A percentile compares a stretch with the other conserved stretches of the same genome.
Conservation (phyloP, 1,139 yeast genomes). For the Geotrichum fermentans region DNA sequence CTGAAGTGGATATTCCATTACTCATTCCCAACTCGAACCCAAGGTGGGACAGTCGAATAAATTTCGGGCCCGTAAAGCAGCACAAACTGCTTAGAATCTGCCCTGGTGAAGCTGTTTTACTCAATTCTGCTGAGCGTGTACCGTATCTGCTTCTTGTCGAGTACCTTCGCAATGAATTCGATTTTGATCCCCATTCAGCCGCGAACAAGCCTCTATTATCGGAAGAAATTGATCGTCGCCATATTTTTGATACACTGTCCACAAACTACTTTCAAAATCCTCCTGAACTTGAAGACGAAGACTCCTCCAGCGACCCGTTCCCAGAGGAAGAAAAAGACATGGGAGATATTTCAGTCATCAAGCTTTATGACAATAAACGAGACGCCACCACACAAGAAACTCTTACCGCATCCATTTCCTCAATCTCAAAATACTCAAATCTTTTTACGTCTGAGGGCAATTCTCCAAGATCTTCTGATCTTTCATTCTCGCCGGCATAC, state of each 20-base stretch:
- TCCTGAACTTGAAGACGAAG: constrained; percentile 7
- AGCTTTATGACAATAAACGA: constrained; percentile 24
- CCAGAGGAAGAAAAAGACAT: constrained; percentile 30
- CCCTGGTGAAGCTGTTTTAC: constrained; percentile 87
- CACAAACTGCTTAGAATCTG: constrained; percentile 78
- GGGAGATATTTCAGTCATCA: constrained; percentile 29
- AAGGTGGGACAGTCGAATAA: no score
- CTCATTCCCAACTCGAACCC: constrained; percentile 50
- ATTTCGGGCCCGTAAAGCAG: constrained; percentile 38
- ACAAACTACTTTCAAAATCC: constrained; percentile 16
- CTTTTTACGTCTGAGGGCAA: constrained; percentile 13
- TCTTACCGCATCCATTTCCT: constrained; percentile 27
- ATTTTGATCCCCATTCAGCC: constrained; percentile 68
- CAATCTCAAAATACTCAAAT: constrained; percentile 16
- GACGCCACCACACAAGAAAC: constrained; percentile 24
- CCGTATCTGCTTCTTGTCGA: constrained; percentile 82
- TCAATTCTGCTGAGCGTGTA: constrained; percentile 94
- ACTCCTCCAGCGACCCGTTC: constrained; percentile 18
- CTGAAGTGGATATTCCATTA: constrained; percentile 91
- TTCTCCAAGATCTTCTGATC: constrained; percentile 37
- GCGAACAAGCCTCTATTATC: constrained; percentile 48
- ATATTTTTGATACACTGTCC: constrained; percentile 47
- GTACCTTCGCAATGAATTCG: constrained; percentile 76
- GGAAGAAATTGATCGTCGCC: constrained; percentile 45
- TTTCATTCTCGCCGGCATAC: constrained; percentile 37